Evolutionary conservation across 257 asterid genomes (phyloP).

Genomic region (Solanum bulbocastanum): DNA sequence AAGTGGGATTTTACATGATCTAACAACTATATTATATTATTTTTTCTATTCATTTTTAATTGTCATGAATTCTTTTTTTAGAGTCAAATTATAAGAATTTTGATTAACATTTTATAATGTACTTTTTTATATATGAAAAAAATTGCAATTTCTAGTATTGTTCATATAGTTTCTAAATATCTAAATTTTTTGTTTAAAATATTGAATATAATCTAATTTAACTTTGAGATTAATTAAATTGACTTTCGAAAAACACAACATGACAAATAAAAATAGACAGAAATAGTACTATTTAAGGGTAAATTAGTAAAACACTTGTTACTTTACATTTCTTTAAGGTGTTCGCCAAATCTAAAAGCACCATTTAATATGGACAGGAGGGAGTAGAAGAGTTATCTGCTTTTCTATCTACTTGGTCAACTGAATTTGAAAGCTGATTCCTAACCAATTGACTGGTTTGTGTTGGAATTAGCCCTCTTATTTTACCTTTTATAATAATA

Average conservation of each 20-base stretch:
- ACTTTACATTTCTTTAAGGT: neutral
- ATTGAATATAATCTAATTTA: no score
- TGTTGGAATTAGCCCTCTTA: neutral
- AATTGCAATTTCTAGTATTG: no score
- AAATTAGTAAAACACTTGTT: neutral
- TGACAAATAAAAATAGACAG: no score
- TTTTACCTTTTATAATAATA: neutral
- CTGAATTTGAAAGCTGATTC: neutral
- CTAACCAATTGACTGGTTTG: neutral
- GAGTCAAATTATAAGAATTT: neutral
- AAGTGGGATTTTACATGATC: neutral
- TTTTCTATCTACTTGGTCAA: neutral
- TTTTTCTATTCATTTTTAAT: rapidly evolving
- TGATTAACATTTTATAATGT: no score
- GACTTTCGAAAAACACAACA: neutral
- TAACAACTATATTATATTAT: neutral
- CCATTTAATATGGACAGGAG: neutral
- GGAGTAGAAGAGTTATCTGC: neutral
- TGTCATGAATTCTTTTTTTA: no score
- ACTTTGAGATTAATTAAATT: no score
- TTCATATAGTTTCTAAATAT: no score
- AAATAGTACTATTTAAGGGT: neutral
- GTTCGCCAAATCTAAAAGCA: neutral
- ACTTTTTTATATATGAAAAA: no score
- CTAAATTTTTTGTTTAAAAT: no score